Evolutionary conservation across 805 yeast species (phyloP).

Genomic region (Crinitomyces ghanaensis): DNA sequence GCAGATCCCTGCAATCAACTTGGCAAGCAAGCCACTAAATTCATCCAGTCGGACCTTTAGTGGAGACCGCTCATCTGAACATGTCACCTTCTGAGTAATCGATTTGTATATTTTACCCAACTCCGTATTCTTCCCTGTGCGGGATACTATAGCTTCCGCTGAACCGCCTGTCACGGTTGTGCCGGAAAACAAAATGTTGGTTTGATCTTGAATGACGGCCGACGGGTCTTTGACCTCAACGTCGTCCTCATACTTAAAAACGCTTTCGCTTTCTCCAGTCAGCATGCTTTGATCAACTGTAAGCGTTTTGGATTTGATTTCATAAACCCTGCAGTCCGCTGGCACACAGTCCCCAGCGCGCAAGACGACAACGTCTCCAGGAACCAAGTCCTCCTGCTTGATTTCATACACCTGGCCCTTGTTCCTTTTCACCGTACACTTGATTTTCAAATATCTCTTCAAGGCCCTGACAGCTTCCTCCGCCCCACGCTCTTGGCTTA

Average conservation of each 20-base stretch:
- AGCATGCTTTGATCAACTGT: constrained; percentile 82
- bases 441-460: constrained; percentile 82
- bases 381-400: constrained; percentile 66
- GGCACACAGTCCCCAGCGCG: constrained; percentile 88
- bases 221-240: constrained; percentile 82
- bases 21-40: constrained; percentile 77
- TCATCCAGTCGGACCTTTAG: constrained; percentile 88
- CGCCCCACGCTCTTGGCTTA: constrained; percentile 88
- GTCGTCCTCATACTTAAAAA: constrained; percentile 81
- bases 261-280: constrained; percentile 81
- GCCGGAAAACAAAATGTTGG: constrained; percentile 85
- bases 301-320: constrained; percentile 53
- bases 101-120: constrained; percentile 88
- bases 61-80: constrained; percentile 98
- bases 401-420: constrained; percentile 66
- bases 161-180: constrained; percentile 92
- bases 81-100: constrained; percentile 72
- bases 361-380: constrained; percentile 84
- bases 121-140: constrained; percentile 77
- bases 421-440: constrained; percentile 75
- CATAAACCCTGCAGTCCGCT: constrained; percentile 73
- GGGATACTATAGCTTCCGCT: constrained; percentile 83
- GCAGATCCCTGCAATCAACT: constrained; percentile 60
- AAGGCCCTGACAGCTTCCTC: constrained; percentile 89
- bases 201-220: constrained; percentile 44